Percentiles rank a stretch among this genome's conserved stretches.
phyloP scores from a whole-genome alignment of 2,329 filamentous ascomycete genomes.

The Blastomyces silverae region DNA sequence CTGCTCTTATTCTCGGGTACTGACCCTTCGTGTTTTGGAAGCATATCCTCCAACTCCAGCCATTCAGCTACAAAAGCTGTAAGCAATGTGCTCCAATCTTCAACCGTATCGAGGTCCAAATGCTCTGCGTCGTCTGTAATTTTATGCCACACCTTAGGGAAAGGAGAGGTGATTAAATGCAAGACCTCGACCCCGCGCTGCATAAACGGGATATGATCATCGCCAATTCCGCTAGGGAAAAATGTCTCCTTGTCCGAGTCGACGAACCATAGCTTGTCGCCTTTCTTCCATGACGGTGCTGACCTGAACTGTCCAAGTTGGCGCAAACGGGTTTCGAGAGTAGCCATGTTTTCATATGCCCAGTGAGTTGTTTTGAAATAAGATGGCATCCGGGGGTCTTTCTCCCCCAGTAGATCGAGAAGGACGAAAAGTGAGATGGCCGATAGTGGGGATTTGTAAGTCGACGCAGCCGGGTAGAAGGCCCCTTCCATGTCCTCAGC shows the following conservation, averaged over 20 bases:
- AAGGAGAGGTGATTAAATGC: constrained; percentile 66
- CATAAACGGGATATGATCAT: constrained; percentile 93
- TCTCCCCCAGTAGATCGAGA: constrained; percentile 76
- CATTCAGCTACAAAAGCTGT: constrained; percentile 84
- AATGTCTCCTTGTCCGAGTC: constrained; percentile 52
- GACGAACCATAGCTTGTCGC: constrained; percentile 54
- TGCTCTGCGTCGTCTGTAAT: constrained; percentile 77
- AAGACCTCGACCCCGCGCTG: constrained; percentile 75
- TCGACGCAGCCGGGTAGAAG: constrained; percentile 63
- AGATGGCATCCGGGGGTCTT: constrained; percentile 65
- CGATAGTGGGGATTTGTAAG: constrained; percentile 64
- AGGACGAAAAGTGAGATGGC: constrained; percentile 84
- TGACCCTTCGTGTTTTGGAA: constrained; percentile 28
- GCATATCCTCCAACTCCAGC: constrained; percentile 68
- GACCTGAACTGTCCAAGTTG: constrained; percentile 60
- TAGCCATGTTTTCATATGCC: constrained; percentile 74
- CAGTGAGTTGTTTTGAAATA: constrained; percentile 90
- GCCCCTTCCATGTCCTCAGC: constrained; percentile 73
- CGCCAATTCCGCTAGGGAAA: constrained; percentile 56
- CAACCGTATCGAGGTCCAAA: constrained; percentile 68
- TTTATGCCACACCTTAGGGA: constrained; percentile 67
- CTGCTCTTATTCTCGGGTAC: constrained; percentile 16
- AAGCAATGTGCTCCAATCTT: constrained; percentile 82
- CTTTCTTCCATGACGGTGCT: constrained; percentile 42
- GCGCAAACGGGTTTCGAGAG: constrained; percentile 67